A percentile compares a stretch with the other conserved stretches of the same genome.
These are phyloP conservation scores for Bryopsis sp. DNA, from an alignment of 139 green algal genomes.

Conservation along the genomic window DNA sequence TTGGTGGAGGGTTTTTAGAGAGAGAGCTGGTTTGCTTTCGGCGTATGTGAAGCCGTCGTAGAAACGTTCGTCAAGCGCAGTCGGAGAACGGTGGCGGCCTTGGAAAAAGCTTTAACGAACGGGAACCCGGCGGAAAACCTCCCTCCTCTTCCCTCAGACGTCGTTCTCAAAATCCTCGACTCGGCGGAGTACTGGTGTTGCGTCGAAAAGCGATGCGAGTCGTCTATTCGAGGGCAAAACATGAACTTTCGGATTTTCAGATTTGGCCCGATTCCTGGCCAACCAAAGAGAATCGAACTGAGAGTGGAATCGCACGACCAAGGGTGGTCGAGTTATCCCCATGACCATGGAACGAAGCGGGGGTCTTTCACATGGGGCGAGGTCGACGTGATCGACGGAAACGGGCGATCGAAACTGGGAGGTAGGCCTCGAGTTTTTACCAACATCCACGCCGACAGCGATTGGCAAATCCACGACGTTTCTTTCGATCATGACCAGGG, in stretches of 20 bases:
- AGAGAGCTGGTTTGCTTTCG: too few species aligned
- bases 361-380: constrained; percentile 25
- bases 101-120: background rate
- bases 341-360: constrained; percentile 18
- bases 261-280: background rate
- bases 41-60: too few species aligned
- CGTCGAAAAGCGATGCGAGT: background rate
- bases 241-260: background rate
- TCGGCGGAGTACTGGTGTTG: background rate
- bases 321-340: constrained; percentile 23
- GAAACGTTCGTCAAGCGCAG: too few species aligned
- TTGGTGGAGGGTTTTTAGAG: too few species aligned
- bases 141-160: background rate
- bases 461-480: background rate
- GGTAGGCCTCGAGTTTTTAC: constrained; percentile 10
- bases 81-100: background rate
- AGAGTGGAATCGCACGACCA: background rate
- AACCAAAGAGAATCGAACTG: background rate
- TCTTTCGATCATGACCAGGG: background rate
- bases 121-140: background rate
- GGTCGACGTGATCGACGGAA: constrained; percentile 2
- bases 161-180: background rate
- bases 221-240: background rate
- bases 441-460: background rate
- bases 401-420: background rate